A percentile compares a stretch with the other conserved stretches of the same genome.
Evolutionary conservation across 768 basidiomycete species (phyloP).

Genomic region (Rhizopogon sp.): DNA sequence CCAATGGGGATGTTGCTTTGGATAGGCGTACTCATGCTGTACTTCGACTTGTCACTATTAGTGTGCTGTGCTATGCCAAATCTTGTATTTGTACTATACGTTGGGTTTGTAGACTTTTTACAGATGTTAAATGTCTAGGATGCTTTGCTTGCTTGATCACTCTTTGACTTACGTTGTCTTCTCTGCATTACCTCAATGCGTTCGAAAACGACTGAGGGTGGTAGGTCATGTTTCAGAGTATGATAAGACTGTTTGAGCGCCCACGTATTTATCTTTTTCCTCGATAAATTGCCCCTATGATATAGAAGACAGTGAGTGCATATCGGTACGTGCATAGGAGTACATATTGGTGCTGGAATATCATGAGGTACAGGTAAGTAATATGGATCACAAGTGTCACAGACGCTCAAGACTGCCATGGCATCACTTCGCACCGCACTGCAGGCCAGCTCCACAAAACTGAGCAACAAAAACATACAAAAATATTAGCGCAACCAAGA

Average conservation of each 20-base stretch:
- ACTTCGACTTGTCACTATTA: not conserved
- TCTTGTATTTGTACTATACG: not conserved
- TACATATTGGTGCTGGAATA: conserved; percentile 2
- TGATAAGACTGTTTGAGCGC: too few relatives aligned
- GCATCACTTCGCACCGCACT: conserved; percentile 37
- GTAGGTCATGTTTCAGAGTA: too few relatives aligned
- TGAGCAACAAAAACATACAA: conserved; percentile 83
- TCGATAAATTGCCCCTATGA: too few relatives aligned
- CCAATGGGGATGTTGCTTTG: not conserved
- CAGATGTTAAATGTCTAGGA: not conserved
- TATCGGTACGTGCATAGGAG: not conserved
- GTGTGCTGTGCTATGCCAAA: not conserved
- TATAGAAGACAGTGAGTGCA: not conserved
- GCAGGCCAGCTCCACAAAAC: conserved; percentile 82
- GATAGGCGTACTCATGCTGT: not conserved
- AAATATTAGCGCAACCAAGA: conserved; percentile 68
- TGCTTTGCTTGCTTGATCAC: not conserved
- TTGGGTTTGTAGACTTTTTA: not conserved
- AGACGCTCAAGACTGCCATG: not conserved
- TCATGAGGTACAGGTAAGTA: not conserved
- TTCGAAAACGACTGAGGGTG: too few relatives aligned
- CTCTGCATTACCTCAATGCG: too few relatives aligned
- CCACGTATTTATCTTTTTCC: too few relatives aligned
- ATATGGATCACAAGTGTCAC: not conserved
- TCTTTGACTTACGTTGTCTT: too few relatives aligned